A percentile compares a stretch with the other conserved stretches of the same genome.
phyloP scores from a whole-genome alignment of 2,329 filamentous ascomycete genomes.

The Pseudocercospora pini-densiflorae region DNA sequence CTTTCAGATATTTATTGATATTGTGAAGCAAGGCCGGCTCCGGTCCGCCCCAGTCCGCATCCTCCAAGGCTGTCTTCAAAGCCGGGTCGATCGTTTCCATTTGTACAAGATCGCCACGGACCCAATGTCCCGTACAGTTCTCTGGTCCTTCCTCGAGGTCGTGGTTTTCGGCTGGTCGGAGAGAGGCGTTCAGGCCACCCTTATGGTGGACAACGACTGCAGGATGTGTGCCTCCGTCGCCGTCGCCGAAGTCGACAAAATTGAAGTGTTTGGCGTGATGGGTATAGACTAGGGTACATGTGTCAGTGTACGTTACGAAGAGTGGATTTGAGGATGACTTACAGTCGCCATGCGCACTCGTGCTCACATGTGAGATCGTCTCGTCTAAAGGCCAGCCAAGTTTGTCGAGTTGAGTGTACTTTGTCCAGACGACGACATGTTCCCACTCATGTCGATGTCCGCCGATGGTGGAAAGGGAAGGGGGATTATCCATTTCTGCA shows the following conservation, averaged over 20 bases:
- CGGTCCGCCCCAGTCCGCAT: neutral
- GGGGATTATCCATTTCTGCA: constrained; percentile 5
- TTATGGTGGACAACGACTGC: neutral
- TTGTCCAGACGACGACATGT: neutral
- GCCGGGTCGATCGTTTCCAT: neutral
- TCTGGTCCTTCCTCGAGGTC: neutral
- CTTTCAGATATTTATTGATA: neutral
- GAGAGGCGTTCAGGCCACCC: neutral
- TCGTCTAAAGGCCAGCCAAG: neutral
- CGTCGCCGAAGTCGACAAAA: neutral
- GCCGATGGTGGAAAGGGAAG: neutral
- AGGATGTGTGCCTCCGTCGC: neutral
- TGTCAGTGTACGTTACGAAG: neutral
- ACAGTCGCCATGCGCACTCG: neutral
- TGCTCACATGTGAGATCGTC: neutral
- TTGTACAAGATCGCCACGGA: neutral
- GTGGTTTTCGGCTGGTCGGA: neutral
- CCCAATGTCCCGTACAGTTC: neutral
- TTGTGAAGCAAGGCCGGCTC: neutral
- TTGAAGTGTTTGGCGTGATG: neutral
- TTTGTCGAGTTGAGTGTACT: neutral
- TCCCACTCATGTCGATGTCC: neutral
- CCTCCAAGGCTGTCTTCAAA: neutral
- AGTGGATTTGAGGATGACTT: neutral
- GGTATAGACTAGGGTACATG: neutral